Base-by-base conservation (phyloP, 495 filamentous ascomycete species). In the Chaetomidium leptoderma region DNA sequence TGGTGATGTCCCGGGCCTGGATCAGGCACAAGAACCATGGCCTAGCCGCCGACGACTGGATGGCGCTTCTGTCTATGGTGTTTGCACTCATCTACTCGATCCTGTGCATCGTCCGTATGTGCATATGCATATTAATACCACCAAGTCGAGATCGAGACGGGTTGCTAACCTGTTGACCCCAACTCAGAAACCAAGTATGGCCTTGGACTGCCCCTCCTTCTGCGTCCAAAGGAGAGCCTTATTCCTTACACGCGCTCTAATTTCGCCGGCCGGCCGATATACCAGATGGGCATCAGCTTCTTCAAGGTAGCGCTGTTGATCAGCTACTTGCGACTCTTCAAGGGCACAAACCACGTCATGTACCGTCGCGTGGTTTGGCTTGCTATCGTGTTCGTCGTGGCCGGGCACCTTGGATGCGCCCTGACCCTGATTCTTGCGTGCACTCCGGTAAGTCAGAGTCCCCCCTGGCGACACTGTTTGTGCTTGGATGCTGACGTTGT, bases 231-330 rank as follows among this genome's bases (percentile, higher is more conserved):
- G 43, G 61, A 35, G 13, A 68, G 76, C 46, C 60, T 78, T 4
- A 47, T 68, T 6, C 63, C 71, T 6, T 81, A 79, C 65, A 75
- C 71, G 7, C 68, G 47, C 69, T 71, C 78, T 57, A 84, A 84
- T 60, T 83, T 77, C 61, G 77, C 76, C 23, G 81, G 79, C 24
- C 77, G 81, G 7, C 81, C 81, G 2, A 81, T 84, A 45, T 84
- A 84, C 60, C 79, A 81, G 61, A 45, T 82, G 19, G 81, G 81
- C 27, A 81, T 83, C 61, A 75, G 74, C 35, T 78, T 78, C 27
- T 83, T 84, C 72, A 84, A 84, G 64, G 76, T 82, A 9, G 78
- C 81, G 1, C 71, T 83, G n/a, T 77, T 82, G 36, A 71, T 82
- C 47, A 78, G 76, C 35, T 84, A 83, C 56, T 70, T 83, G 9